Evolutionary conservation across 2,329 filamentous ascomycete species (phyloP), one percentile per base, ranked within the genome.

Genomic region (Diaporthe nobilis): DNA sequence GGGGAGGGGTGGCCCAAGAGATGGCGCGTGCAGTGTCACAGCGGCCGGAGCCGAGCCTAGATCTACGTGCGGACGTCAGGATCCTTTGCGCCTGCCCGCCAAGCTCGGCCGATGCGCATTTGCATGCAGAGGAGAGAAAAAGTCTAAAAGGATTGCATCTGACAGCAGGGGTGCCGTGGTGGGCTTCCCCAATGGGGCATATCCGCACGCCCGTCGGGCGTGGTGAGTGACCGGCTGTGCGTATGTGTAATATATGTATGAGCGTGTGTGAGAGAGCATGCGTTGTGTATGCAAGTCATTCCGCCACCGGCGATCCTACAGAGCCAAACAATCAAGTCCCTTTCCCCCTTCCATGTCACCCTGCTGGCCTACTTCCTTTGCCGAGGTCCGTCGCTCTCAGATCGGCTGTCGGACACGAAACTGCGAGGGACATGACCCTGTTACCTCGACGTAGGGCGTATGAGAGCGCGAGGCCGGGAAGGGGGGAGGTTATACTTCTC

Each of bases 251-350:
- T 51, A 31, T 67, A 15, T 47, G 17, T 47, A 25, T 49, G 28
- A 31, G 57, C 3, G 34, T 60, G 17, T 42, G 22, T 42, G 58
- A 17, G 37, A 55, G 25, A 31, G 53, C 10, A 55, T 42, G 34
- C 15, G 20, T 61, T 61, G n/a, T 44, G 47, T 63, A 73, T 73
- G 71, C 71, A 73, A 73, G 58, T 73, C 71, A 73, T 73, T 51
- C 34, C 47, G 47, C 71, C 42, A 65, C 60, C 60, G 34, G 71
- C 71, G 49, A 73, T 65, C 58, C 60, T 65, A 53, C 57, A 72
- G 39, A 44, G 39, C 44, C 60, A 34, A 49, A 61, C 9, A 37
- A 12, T 37, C n/a, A n/a, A 25, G 12, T 17, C 15, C 17, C 22
- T 37, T 37, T 44, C 28, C 4, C 44, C 22, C 47, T n/a, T 55